These are phyloP conservation scores for Schizophyllum amplum DNA, from an alignment of 1,284 basidiomycete genomes.

Conservation along the genomic window DNA sequence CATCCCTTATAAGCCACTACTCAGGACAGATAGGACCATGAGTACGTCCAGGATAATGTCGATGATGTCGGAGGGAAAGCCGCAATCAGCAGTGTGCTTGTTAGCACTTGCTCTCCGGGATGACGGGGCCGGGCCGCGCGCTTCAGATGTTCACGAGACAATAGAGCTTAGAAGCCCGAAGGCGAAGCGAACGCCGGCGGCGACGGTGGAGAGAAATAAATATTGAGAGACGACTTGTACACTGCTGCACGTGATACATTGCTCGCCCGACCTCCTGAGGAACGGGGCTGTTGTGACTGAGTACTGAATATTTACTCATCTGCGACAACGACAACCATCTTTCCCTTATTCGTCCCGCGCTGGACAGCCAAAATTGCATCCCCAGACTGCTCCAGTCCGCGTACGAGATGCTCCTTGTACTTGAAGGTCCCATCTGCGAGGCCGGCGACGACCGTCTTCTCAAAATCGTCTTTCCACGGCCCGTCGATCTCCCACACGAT, in stretches of 20 bases:
- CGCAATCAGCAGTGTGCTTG: not conserved
- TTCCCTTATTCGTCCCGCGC: constrained; percentile 34
- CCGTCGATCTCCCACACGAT: constrained; percentile 10
- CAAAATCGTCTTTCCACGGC: constrained; percentile 19
- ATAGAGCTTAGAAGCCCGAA: too few species aligned
- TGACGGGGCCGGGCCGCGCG: too few species aligned
- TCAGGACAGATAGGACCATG: not conserved
- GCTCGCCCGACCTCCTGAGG: too few species aligned
- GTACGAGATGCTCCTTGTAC: constrained; percentile 30
- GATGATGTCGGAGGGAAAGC: not conserved
- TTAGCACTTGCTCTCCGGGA: too few species aligned
- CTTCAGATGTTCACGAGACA: too few species aligned
- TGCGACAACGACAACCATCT: constrained; percentile 26
- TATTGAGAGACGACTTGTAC: too few species aligned
- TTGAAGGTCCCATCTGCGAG: constrained; percentile 37
- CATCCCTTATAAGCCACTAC: not conserved
- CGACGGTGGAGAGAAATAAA: too few species aligned
- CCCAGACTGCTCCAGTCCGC: constrained; percentile 28
- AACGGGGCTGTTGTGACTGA: too few species aligned
- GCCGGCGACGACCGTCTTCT: constrained; percentile 32
- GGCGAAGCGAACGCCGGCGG: too few species aligned
- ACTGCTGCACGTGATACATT: too few species aligned
- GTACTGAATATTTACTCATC: constrained; percentile 10
- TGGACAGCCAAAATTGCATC: constrained; percentile 32
- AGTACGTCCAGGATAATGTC: too few species aligned